Evolutionary conservation across 176 grass and related monocot species (phyloP).

Genomic region (Oryza australiensis): DNA sequence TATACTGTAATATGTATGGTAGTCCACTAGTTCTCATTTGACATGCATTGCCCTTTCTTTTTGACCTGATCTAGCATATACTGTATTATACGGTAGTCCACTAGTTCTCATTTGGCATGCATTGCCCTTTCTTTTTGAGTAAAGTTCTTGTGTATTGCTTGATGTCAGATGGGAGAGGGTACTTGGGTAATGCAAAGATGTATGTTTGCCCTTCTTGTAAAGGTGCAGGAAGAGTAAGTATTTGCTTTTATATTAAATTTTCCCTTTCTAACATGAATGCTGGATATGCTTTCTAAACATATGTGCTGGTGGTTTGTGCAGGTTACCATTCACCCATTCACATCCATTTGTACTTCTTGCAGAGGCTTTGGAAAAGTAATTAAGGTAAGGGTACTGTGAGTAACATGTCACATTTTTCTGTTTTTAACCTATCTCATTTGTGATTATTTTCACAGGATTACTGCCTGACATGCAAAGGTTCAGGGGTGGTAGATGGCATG

Average conservation of each 20-base stretch:
- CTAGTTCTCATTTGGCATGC: no score
- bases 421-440: slow-evolving; percentile 28
- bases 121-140: background rate
- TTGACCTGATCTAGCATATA: background rate
- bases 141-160: slow-evolving; percentile 33
- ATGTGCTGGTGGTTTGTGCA: slow-evolving; percentile 41
- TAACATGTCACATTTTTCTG: background rate
- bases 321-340: slow-evolving; percentile 87
- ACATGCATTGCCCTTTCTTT: slow-evolving; percentile 22
- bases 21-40: background rate
- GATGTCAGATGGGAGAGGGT: slow-evolving; percentile 81
- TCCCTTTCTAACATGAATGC: slow-evolving; percentile 26
- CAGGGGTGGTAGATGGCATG: slow-evolving; percentile 76
- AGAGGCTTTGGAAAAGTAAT: slow-evolving; percentile 86
- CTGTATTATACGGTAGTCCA: no score
- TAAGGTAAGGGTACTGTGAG: slow-evolving; percentile 60
- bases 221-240: slow-evolving; percentile 75
- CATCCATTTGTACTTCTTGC: slow-evolving; percentile 69
- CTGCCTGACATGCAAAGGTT: slow-evolving; percentile 77
- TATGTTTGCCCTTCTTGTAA: slow-evolving; percentile 78
- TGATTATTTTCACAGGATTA: slow-evolving; percentile 65
- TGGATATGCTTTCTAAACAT: slow-evolving; percentile 20
- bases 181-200: slow-evolving; percentile 71
- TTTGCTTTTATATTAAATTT: slow-evolving; percentile 23
- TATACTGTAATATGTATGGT: background rate